Base-by-base conservation (phyloP, 1,139 yeast genomes). In the Kluyveromyces marxianus region DNA sequence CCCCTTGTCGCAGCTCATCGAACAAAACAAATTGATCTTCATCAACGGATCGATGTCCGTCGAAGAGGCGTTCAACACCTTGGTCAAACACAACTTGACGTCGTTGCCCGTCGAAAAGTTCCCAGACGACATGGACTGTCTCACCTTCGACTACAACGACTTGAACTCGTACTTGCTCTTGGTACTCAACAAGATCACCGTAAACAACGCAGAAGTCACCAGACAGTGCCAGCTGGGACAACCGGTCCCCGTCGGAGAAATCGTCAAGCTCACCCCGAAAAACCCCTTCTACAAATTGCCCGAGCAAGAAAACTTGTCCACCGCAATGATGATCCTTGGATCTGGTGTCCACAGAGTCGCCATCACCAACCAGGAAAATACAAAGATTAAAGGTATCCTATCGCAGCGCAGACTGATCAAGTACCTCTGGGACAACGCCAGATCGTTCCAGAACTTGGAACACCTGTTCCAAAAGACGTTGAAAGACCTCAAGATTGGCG, bases 261-360 rank as follows among this genome's bases (percentile, higher is more conserved):
- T 62, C 14, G 58, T 62, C 25, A 59, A 79, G 58, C 69, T 89
- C 51, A 85, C 92, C 36, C 88, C 89, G 42, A 89, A 89, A 59
- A 92, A 88, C 59, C 95, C 95, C 8, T 87, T 89, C 61, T 75
- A 84, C 48, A 83, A 83, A 58, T 71, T 90, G 47, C 75, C 78
- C 42, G 89, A 87, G 56, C 60, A 72, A 31, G 90, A 85, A 47
- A 76, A 82, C 26, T 69, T 90, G 46, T 73, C 81, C 37, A 74
- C 79, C 2, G 97, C 86, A 2, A 85, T 86, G 57, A 95, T 87
- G 63, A 81, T 85, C 21, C 72, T 90, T 49, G 97, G 96, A 25
- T 78, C 84, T 43, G 97, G 97, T 6, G 96, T 88, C 7, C 97
- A 92, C 66, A 75, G 97, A 60, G 78, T 90, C 36, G 96, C 97